phyloP scores from a whole-genome alignment of 805 yeast genomes.

The Maudiozyma bulderi region DNA sequence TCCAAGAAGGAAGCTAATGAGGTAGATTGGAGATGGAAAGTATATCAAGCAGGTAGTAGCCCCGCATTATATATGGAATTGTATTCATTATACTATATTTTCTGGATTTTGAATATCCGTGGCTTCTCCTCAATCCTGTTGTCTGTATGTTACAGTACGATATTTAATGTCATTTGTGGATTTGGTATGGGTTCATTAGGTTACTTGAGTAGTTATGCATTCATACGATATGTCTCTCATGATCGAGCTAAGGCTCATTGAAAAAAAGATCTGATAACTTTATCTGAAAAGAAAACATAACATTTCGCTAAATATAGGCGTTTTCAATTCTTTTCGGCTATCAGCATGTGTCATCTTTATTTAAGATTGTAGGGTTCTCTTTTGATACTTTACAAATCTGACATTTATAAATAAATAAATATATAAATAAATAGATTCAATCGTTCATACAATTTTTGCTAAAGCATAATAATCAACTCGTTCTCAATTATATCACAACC shows the following conservation, averaged over 20 bases:
- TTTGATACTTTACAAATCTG: no score
- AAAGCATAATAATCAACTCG: no score
- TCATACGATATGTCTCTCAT: slow-evolving; percentile 39
- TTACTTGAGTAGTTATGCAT: slow-evolving; percentile 53
- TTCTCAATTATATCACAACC: no score
- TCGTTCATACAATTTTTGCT: no score
- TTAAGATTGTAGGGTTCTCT: no score
- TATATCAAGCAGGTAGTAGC: slow-evolving; percentile 61
- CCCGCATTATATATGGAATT: slow-evolving; percentile 61
- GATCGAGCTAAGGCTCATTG: background rate
- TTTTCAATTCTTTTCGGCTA: no score
- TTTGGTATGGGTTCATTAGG: slow-evolving; percentile 71
- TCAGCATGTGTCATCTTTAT: no score
- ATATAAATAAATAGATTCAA: no score
- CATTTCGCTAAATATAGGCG: no score
- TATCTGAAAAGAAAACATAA: background rate
- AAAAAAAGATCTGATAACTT: background rate
- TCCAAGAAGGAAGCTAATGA: slow-evolving; percentile 5
- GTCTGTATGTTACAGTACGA: slow-evolving; percentile 62
- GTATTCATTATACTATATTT: slow-evolving; percentile 60
- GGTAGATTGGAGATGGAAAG: slow-evolving; percentile 68
- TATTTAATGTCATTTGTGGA: slow-evolving; percentile 54
- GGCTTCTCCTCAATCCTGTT: slow-evolving; percentile 60
- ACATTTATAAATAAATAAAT: no score
- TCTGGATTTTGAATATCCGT: slow-evolving; percentile 46